Evolutionary conservation across 176 grass and related monocot species (phyloP), one percentile per base, ranked within the genome.

Genomic region (Aegilops tauschii): DNA sequence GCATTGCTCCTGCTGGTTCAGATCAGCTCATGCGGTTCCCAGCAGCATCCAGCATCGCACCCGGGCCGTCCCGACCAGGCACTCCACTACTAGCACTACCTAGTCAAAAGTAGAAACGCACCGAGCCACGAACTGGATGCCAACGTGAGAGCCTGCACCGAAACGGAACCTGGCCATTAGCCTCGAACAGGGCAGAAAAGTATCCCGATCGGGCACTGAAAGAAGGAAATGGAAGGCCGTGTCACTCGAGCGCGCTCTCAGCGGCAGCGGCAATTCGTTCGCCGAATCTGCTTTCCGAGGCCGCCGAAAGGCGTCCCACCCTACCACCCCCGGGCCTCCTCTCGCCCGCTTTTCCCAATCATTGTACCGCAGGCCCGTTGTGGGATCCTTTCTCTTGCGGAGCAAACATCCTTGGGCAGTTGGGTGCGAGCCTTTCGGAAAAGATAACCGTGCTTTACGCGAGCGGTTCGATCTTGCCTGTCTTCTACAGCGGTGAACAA

Each of bases 301-400:
- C 66, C 63, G 82, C 61, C 69, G 20, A 58, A 85, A 58, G 75
- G 67, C 45, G 45, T 1, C 18, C 30, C 32, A 34, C 8, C 9
- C 71, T 40, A 16, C 31, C 39, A 39, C 1, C 3, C 45, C 45
- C 70, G 40, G 69, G 69, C 37, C 37, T 12, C 70, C 40, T 14
- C 8, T 7, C 47, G 5, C 45, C 3, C 18, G n/a, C 12, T 16
- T 14, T 50, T 83, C 76, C 76, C 78, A 64, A 86, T 82, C 83
- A 82, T 86, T 82, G 88, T 50, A 71, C 78, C 9, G 5, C 65
- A 12, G 9, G 18, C 61, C 70, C 74, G 69, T 65, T 66, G 54
- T 73, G n/a, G 34, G 30, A 78, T 81, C 68, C 80, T 45, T n/a
- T 80, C 27, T 29, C 31, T 4, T 12, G 8, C 54, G 32, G 31